Percentiles rank a stretch among this genome's conserved stretches.
Evolutionary conservation across 2,329 filamentous ascomycete species (phyloP).

Genomic region (Cadophora luteo-olivacea): DNA sequence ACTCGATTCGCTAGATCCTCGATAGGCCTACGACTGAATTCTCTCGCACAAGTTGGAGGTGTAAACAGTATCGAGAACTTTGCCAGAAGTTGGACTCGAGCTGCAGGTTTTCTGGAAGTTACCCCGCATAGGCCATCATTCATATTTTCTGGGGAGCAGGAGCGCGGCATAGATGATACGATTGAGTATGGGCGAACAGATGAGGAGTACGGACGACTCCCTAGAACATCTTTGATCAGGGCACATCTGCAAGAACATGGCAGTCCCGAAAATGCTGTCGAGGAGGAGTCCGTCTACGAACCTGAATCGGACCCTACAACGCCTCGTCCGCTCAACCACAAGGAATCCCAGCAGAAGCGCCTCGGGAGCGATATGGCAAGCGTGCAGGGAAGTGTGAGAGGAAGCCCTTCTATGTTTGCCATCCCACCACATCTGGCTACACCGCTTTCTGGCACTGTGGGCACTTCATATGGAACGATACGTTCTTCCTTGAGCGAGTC

Average conservation of each 20-base stretch:
- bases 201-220: conserved; percentile 35
- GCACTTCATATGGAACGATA: conserved; percentile 64
- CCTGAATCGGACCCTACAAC: conserved; percentile 29
- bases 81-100: conserved; percentile 89
- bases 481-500: conserved; percentile 41
- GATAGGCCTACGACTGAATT: conserved; percentile 60
- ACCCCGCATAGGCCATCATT: conserved; percentile 81
- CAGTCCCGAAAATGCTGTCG: conserved; percentile 40
- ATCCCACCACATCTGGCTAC: conserved; percentile 67
- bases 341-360: conserved; percentile 40
- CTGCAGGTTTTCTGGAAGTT: conserved; percentile 86
- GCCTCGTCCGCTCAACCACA: conserved; percentile 48
- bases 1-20: conserved; percentile 57
- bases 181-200: conserved; percentile 40
- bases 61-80: conserved; percentile 96
- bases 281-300: conserved; percentile 35
- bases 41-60: conserved; percentile 77
- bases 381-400: conserved; percentile 44
- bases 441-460: conserved; percentile 75
- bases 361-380: conserved; percentile 35
- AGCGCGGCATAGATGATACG: conserved; percentile 40
- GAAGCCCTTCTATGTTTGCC: conserved; percentile 60
- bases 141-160: conserved; percentile 64
- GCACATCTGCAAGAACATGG: conserved; percentile 56
- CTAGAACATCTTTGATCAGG: conserved; percentile 51